phyloP scores from a whole-genome alignment of 1,284 basidiomycete genomes.

The Ganoderma boninense region DNA sequence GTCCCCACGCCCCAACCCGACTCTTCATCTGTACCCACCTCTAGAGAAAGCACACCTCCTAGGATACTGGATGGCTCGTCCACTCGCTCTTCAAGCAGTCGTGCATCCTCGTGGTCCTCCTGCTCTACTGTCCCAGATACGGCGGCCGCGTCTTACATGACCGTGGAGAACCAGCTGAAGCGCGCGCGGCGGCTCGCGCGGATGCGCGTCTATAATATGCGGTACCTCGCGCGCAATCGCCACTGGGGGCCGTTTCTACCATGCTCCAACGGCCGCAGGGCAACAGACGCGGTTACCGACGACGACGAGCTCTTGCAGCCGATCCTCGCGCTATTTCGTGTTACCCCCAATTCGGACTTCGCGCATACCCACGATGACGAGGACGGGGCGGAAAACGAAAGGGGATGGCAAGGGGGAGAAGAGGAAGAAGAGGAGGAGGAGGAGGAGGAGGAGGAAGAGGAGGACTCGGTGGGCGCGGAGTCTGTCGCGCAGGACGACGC shows the following conservation, averaged over 20 bases:
- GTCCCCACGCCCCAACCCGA: conserved; percentile 18
- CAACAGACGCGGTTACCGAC: conserved; percentile 1
- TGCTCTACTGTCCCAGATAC: neutral
- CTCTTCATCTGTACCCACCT: neutral
- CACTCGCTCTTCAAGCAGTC: neutral
- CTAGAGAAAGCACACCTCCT: neutral
- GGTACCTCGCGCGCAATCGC: conserved; percentile 51
- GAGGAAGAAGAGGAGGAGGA: conserved; percentile 7
- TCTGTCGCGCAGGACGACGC: neutral
- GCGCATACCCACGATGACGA: conserved; percentile 6
- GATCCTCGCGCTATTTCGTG: conserved; percentile 24
- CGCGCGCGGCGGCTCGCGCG: conserved; percentile 52
- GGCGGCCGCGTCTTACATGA: conserved; percentile 19
- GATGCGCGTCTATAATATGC: conserved; percentile 54
- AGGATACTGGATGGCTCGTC: neutral
- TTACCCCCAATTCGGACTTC: neutral
- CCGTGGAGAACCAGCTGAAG: conserved; percentile 28
- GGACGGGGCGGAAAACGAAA: neutral
- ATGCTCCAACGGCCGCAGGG: neutral
- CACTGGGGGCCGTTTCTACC: conserved; percentile 56
- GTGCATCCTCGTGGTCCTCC: neutral
- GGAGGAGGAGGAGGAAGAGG: neutral
- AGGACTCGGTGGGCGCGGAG: neutral
- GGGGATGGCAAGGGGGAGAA: neutral
- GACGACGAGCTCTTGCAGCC: conserved; percentile 26